Conservation (phyloP, 164 flowering plant genomes). For the Annona cherimola region DNA sequence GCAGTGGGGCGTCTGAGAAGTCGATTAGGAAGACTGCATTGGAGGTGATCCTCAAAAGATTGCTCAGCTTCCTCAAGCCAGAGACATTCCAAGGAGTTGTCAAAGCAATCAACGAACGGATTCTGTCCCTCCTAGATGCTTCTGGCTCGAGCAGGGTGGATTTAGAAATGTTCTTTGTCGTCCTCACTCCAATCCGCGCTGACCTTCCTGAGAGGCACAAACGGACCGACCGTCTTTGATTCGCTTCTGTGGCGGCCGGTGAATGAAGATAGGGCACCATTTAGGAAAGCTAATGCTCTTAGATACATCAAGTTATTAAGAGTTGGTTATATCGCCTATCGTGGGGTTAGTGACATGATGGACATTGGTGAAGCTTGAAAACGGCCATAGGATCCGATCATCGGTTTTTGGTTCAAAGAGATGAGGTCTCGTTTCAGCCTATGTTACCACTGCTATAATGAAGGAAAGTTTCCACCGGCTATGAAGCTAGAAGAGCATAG, state of each 20-base stretch:
- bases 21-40: slow-evolving; percentile 81
- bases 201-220: slow-evolving; percentile 73
- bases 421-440: slow-evolving; percentile 66
- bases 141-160: slow-evolving; percentile 81
- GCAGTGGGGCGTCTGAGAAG: slow-evolving; percentile 72
- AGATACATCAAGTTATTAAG: slow-evolving; percentile 69
- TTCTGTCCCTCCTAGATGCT: slow-evolving; percentile 65
- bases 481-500: slow-evolving; percentile 72
- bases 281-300: slow-evolving; percentile 61
- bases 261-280: slow-evolving; percentile 56
- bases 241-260: slow-evolving; percentile 89
- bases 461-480: slow-evolving; percentile 87
- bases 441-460: slow-evolving; percentile 85
- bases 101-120: slow-evolving; percentile 85
- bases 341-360: slow-evolving; percentile 68
- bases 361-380: slow-evolving; percentile 80
- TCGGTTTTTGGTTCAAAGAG: slow-evolving; percentile 91
- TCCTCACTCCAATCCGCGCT: slow-evolving; percentile 77
- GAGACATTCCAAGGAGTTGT: slow-evolving; percentile 92
- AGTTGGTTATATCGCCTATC: slow-evolving; percentile 70
- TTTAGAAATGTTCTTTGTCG: slow-evolving; percentile 82
- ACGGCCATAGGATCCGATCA: slow-evolving; percentile 72
- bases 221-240: slow-evolving; percentile 68
- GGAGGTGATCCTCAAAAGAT: slow-evolving; percentile 63
- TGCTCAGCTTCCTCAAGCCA: slow-evolving; percentile 72